Evolutionary conservation across 495 filamentous ascomycete genomes (phyloP), one percentile per base, ranked within the genome.

Genomic region (Pseudomonodictys pantanalensis): DNA sequence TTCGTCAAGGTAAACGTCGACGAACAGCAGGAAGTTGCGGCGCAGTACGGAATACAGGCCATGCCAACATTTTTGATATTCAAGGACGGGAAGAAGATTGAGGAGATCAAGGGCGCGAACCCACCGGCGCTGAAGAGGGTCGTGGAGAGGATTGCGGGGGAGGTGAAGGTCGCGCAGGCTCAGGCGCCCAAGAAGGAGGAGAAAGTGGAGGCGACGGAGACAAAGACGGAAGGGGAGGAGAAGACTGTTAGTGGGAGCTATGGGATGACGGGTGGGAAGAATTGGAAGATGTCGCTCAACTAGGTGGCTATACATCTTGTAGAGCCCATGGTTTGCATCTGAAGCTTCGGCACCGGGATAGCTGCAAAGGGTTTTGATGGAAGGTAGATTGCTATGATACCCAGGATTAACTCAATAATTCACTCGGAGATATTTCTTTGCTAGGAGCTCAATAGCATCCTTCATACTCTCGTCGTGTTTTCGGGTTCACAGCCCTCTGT

Each of bases 21-120:
- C 29, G 49, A 51, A 8, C 55, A 64, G 24, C 53, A 46, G 12
- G 67, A 64, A 9, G 29, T 69, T 15, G 60, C 64, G 22, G 9
- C 1, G 26, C 39, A 60, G 48, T 64, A 67, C 45, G 59, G 51
- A 20, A 48, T 69, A 6, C 51, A 38, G n/a, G 59, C 67, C 23
- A 67, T 69, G 59, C 67, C 67, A 8, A 69, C 67, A 9, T 69
- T 69, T 33, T n/a, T 69, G 46, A n/a, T 69, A 23, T 60, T 69
- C 32, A 63, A 58, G 41, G 52, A 60, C 25, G 61, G 61, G 35
- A 60, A 57, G 32, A 54, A 51, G 3, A 35, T 51, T 9, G 22
- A 67, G 46, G 51, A 28, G 25, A 60, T 69, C 18, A 56, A 44
- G 23, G 67, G 64, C 8, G 67, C 64, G 28, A 48, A 67, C 46